phyloP scores from a whole-genome alignment of 371 early-diverging fungal genomes.

The Coemansia sp. region DNA sequence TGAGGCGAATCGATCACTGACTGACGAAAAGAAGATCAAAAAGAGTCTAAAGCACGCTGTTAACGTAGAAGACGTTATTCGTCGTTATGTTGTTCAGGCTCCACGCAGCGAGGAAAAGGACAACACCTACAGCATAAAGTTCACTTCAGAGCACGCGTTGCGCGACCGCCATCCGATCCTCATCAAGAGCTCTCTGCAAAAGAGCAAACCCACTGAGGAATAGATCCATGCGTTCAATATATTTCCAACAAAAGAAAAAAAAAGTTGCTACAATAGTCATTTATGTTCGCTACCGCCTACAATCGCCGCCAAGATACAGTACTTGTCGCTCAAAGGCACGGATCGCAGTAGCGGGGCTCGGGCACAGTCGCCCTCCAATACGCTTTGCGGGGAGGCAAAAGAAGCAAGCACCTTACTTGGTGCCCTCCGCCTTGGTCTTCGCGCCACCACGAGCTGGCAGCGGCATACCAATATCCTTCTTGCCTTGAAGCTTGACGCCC shows the following conservation, averaged over 20 bases:
- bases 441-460: too few relatives aligned
- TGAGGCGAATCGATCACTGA: conserved; percentile 22
- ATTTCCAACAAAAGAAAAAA: background rate
- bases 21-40: conserved; percentile 27
- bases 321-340: too few relatives aligned
- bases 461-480: too few relatives aligned
- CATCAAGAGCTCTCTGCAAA: conserved; percentile 34
- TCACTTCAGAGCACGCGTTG: conserved; percentile 43
- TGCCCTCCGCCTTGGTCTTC: too few relatives aligned
- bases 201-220: conserved; percentile 1
- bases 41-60: conserved; percentile 41
- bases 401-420: too few relatives aligned
- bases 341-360: too few relatives aligned
- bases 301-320: too few relatives aligned
- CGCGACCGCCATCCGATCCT: conserved; percentile 45
- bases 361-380: too few relatives aligned
- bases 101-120: conserved; percentile 25
- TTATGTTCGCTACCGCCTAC: too few relatives aligned
- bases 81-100: conserved; percentile 45
- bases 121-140: conserved; percentile 32
- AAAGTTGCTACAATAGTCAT: too few relatives aligned
- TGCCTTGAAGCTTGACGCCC: too few relatives aligned
- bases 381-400: too few relatives aligned
- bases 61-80: conserved; percentile 41
- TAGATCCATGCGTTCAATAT: background rate